A percentile compares a stretch with the other conserved stretches of the same genome.
These are phyloP conservation scores for Quercus phellos DNA, from an alignment of 331 rosid genomes.

Conservation along the genomic window DNA sequence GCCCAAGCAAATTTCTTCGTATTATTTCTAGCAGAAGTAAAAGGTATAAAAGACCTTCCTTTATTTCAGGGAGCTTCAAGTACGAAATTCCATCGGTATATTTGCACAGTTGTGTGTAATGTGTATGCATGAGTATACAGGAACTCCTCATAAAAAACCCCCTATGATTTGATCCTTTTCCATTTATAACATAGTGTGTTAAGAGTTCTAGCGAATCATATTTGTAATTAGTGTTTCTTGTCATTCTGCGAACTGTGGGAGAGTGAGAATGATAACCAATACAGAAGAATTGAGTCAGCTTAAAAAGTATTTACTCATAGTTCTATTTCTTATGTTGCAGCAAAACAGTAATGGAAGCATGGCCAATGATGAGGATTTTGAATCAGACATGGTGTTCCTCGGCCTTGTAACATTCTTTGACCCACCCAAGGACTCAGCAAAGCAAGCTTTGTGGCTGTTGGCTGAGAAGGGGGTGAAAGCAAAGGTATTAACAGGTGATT, in stretches of 20 bases:
- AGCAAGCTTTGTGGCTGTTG: constrained; percentile 72
- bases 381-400: constrained; percentile 70
- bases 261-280: not conserved
- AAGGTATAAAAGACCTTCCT: not conserved
- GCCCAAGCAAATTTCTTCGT: not conserved
- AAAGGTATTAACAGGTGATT: constrained; percentile 74
- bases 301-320: not conserved
- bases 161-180: too few relatives aligned
- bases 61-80: not conserved
- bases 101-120: not conserved
- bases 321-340: constrained; percentile 14
- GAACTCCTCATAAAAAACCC: not conserved
- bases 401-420: constrained; percentile 79
- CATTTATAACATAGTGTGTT: not conserved
- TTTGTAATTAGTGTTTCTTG: not conserved
- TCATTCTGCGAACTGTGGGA: not conserved
- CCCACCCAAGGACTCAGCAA: constrained; percentile 84
- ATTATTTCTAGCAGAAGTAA: not conserved
- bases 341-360: constrained; percentile 24
- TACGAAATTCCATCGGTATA: not conserved
- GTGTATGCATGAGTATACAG: not conserved
- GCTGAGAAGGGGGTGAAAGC: constrained; percentile 83
- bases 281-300: not conserved
- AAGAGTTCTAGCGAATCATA: not conserved
- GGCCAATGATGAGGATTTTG: constrained; percentile 29